These are phyloP conservation scores for Skeletonema grethae DNA, from an alignment of 108 stramenopile genomes.

Conservation along the genomic window DNA sequence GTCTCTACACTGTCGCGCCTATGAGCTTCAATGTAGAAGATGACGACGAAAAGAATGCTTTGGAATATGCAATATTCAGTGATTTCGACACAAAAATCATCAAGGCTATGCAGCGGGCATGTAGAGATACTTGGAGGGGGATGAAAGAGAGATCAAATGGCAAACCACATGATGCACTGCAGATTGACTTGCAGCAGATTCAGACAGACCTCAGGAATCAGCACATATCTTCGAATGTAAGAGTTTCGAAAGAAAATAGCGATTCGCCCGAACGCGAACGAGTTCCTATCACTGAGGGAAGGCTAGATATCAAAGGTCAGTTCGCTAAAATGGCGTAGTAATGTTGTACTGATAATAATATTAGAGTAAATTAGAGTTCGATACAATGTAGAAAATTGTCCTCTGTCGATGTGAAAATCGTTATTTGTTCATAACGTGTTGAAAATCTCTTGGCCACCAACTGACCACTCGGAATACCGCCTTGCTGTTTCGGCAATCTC, in stretches of 20 bases:
- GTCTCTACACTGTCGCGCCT: not conserved
- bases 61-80: conserved; percentile 9
- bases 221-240: not conserved
- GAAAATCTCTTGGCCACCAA: conserved; percentile 1
- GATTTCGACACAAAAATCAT: conserved; percentile 3
- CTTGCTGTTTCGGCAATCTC: too few relatives aligned
- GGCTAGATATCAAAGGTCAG: not conserved
- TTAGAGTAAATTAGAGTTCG: too few relatives aligned
- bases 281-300: too few relatives aligned
- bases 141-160: not conserved
- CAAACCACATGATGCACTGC: not conserved
- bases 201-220: not conserved
- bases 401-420: too few relatives aligned
- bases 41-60: not conserved
- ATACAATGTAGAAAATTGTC: too few relatives aligned
- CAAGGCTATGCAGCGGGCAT: conserved; percentile 14
- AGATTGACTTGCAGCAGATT: not conserved
- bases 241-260: too few relatives aligned
- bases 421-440: not conserved
- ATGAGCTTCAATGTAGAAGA: conserved; percentile 20
- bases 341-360: too few relatives aligned
- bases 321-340: not conserved
- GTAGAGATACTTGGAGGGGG: conserved; percentile 6
- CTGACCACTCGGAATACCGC: too few relatives aligned
- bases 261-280: too few relatives aligned